Base-by-base conservation (phyloP, 352 stramenopile genomes). In the Globisporangium parvum region DNA sequence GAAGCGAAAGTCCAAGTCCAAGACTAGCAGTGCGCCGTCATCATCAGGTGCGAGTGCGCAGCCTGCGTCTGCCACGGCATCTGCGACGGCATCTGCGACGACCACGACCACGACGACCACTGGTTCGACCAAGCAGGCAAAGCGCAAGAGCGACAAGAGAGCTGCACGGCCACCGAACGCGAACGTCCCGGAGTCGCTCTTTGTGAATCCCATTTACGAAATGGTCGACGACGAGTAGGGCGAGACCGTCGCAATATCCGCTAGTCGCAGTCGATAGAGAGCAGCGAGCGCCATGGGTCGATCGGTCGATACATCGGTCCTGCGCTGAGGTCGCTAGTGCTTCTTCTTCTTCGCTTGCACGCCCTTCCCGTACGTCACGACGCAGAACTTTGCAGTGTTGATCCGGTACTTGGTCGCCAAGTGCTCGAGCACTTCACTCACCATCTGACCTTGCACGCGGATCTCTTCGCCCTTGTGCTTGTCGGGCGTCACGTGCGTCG, bases 381-480 rank as follows among this genome's bases (percentile, higher is more conserved):
- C 59, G 55, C 76, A 88, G 57, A 80, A 93, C 62, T 93, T 93
- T 52, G 62, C 40, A 8, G 67, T 71, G 18, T 80, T 73, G 51
- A 95, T 81, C 23, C 68, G 69, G 66, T 87, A 91, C 61, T 81
- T 85, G 51, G 57, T 81, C 24, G 45, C 59, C 46, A 95, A 66
- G 58, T 80, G 85, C 20, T 75, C 68, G 39, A 89, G 59, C 20
- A 95, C 70, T 35, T 93, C 85, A 57, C 88, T 85, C 35, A 78
- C 71, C 69, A 93, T 83, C 41, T 95, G 80, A 14, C 85, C 85
- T 60, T 91, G 81, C 18, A 95, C 63, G 44, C 83, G 73, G 57
- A 95, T 82, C 62, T 95, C 80, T 26, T 91, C 73, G 1, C 69
- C 69, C 24, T 77, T 80, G 41, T 68, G 71, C 63, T 91, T 91